Evolutionary conservation across 495 filamentous ascomycete species (phyloP), one percentile per base, ranked within the genome.

Genomic region (Xylaria flabelliformis): DNA sequence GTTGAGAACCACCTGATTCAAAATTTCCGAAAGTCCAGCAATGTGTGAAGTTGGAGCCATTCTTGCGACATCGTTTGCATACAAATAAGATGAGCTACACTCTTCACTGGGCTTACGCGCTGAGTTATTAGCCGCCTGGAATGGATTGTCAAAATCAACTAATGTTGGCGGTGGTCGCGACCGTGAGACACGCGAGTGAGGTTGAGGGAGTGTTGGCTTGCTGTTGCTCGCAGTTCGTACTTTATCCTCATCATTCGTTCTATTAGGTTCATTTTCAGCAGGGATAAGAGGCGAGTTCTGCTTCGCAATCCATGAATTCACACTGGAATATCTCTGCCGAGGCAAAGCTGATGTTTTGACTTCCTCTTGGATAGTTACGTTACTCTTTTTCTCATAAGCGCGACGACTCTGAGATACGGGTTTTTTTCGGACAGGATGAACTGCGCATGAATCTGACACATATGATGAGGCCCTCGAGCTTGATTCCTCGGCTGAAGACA

Each of bases 401-500:
- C 32, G 46, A 53, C 50, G 32, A 41, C 4, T 9, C 55, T 19
- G 59, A 46, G 59, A 56, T 36, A 19, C 36, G 24, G 24, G 36
- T 3, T n/a, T 36, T 4, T 39, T 24, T 4, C 41, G 15, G 39
- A 29, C 29, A 36, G 29, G 9, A 9, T 36, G 34, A 10, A 9
- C 26, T 24, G 3, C 32, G 15, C 17, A n/a, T 6, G n/a, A 12
- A 32, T 36, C 26, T 1, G 67, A 46, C 53, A 32, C 44, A 39
- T 53, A 29, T 34, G 68, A 44, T 6, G 71, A 68, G 36, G 29
- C 44, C 32, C 39, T 51, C 21, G 62, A 67, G 32, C 64, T 59
- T 10, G 72, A 62, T 39, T 70, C 67, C 44, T 66, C 75, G 10
- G 19, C 48, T 13, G 75, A 73, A 10, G 69, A 69, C 13, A 55